Percentiles rank a stretch among this genome's conserved stretches.
Conservation (phyloP, 345 rosid species). For the Lepidium aucheri region DNA sequence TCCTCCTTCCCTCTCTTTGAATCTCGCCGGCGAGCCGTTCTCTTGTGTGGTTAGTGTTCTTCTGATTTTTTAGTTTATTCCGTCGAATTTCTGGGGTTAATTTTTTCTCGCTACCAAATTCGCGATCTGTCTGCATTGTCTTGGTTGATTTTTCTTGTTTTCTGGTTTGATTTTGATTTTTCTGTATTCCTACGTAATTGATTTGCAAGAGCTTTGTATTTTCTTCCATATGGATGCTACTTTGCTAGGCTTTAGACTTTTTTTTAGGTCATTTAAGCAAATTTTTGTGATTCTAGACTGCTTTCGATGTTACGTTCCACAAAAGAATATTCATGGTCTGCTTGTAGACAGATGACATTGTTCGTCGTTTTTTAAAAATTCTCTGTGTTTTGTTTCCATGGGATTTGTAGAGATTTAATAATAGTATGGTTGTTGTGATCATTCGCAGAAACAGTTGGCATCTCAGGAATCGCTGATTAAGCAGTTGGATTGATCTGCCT, state of each 20-base stretch:
- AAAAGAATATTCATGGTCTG: not conserved
- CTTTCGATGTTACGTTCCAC: not conserved
- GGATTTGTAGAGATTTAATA: not conserved
- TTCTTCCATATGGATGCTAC: not conserved
- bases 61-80: not conserved
- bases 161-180: not conserved
- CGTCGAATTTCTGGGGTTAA: not conserved
- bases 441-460: slow-evolving; percentile 17
- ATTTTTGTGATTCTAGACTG: not conserved
- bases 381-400: not conserved
- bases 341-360: not conserved
- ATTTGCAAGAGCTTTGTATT: not conserved
- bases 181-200: not conserved
- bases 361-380: not conserved
- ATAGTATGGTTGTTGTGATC: not conserved
- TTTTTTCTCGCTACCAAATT: not conserved
- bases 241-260: slow-evolving; percentile 10
- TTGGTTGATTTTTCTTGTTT: not conserved
- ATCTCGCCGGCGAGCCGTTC: slow-evolving; percentile 25
- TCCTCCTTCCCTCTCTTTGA: not conserved
- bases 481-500: not conserved
- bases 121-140: not conserved
- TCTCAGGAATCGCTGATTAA: not conserved
- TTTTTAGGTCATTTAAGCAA: not conserved
- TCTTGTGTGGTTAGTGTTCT: slow-evolving; percentile 25